These are phyloP conservation scores for Ogataea parapolymorpha DNA, from an alignment of 805 yeast genomes.

Conservation along the genomic window DNA sequence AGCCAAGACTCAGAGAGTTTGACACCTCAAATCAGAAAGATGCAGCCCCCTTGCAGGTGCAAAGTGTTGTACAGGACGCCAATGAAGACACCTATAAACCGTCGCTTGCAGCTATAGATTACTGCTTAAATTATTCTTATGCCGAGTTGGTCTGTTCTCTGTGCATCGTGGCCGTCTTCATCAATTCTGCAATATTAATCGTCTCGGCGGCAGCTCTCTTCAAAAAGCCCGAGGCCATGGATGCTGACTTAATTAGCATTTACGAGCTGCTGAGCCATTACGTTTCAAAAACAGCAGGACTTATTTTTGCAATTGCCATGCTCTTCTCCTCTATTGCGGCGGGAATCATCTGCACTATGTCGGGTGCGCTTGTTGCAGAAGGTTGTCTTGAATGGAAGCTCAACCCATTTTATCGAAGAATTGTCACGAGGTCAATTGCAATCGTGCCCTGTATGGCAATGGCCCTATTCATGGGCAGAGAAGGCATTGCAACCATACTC, in stretches of 20 bases:
- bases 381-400: conserved; percentile 84
- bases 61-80: conserved; percentile 24
- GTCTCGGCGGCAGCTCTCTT: conserved; percentile 79
- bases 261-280: conserved; percentile 57
- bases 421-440: conserved; percentile 73
- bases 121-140: conserved; percentile 69
- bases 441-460: conserved; percentile 78
- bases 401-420: conserved; percentile 75
- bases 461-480: conserved; percentile 66
- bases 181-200: conserved; percentile 77
- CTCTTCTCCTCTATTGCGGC: conserved; percentile 87
- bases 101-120: conserved; percentile 64
- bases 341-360: conserved; percentile 88
- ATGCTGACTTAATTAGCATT: conserved; percentile 80
- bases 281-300: conserved; percentile 76
- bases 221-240: conserved; percentile 64
- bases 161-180: conserved; percentile 78
- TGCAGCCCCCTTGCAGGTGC: conserved; percentile 18
- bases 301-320: conserved; percentile 79
- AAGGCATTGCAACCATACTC: conserved; percentile 67
- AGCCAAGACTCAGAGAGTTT: conserved; percentile 74
- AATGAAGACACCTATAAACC: conserved; percentile 56
- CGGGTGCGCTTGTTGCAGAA: conserved; percentile 90
- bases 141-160: conserved; percentile 68
- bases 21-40: conserved; percentile 43